Percentiles rank a stretch among this genome's conserved stretches.
Conservation (phyloP, 2,329 filamentous ascomycete genomes). For the Trichoderma semiorbis region DNA sequence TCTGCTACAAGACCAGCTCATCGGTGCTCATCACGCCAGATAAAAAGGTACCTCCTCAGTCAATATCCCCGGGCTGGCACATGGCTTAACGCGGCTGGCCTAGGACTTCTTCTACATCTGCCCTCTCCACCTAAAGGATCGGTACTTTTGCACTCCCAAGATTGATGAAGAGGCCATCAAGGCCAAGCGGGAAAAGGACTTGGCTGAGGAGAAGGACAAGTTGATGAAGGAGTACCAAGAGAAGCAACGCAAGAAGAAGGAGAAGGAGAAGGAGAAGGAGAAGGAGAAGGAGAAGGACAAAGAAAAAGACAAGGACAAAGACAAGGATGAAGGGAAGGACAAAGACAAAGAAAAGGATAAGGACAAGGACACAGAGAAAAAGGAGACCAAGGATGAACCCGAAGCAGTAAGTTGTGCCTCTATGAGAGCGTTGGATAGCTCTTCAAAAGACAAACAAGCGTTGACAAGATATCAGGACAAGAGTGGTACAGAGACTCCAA, state of each 20-base stretch:
- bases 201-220: conserved; percentile 61
- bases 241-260: conserved; percentile 63
- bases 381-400: conserved; percentile 34
- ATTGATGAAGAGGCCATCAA: conserved; percentile 65
- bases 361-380: conserved; percentile 33
- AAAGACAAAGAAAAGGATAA: conserved; percentile 33
- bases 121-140: conserved; percentile 75
- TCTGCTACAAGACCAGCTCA: conserved; percentile 85
- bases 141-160: conserved; percentile 73
- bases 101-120: conserved; percentile 91
- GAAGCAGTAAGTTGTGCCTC: conserved; percentile 20
- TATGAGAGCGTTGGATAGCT: conserved; percentile 22
- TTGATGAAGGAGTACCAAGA: conserved; percentile 77
- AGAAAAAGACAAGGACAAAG: conserved; percentile 39
- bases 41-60: conserved; percentile 63
- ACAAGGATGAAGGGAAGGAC: conserved; percentile 38
- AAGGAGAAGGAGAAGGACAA: conserved; percentile 45
- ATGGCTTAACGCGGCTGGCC: neutral
- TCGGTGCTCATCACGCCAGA: conserved; percentile 87
- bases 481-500: conserved; percentile 20
- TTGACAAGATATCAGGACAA: conserved; percentile 31
- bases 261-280: conserved; percentile 59
- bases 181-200: conserved; percentile 58
- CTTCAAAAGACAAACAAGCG: neutral
- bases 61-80: neutral